phyloP scores from a whole-genome alignment of 371 early-diverging fungal genomes.

The Mucor racemosus region DNA sequence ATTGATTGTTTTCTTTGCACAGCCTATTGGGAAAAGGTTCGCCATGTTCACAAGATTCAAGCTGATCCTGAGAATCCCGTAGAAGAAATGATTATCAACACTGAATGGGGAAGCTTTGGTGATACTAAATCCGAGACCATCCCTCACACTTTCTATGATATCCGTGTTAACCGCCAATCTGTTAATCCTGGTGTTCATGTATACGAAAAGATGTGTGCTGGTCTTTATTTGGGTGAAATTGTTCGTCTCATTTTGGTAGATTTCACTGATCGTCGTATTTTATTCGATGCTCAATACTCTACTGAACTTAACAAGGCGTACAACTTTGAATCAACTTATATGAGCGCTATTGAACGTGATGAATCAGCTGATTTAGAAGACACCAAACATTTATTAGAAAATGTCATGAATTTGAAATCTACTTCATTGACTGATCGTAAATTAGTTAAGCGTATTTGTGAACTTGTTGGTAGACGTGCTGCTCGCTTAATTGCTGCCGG shows the following conservation, averaged over 20 bases:
- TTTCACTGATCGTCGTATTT: conserved; percentile 75
- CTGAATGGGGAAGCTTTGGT: conserved; percentile 92
- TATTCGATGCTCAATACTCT: conserved; percentile 78
- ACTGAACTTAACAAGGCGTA: conserved; percentile 71
- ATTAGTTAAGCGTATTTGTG: conserved; percentile 79
- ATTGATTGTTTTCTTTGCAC: not conserved
- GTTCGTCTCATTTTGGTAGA: conserved; percentile 77
- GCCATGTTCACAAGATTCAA: conserved; percentile 50
- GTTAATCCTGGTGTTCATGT: conserved; percentile 79
- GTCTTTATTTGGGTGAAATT: conserved; percentile 95
- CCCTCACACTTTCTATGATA: conserved; percentile 86
- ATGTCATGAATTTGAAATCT: conserved; percentile 64
- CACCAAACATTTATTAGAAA: conserved; percentile 78
- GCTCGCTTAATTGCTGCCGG: conserved; percentile 88
- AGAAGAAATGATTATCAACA: conserved; percentile 89
- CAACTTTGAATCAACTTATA: conserved; percentile 86
- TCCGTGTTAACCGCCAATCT: conserved; percentile 80
- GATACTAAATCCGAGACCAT: conserved; percentile 71
- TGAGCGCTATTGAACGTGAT: conserved; percentile 88
- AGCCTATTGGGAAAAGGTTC: conserved; percentile 75
- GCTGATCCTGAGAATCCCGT: conserved; percentile 32
- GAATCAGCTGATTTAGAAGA: conserved; percentile 66
- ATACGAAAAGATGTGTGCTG: conserved; percentile 94
- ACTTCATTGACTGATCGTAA: conserved; percentile 82
- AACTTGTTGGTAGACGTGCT: conserved; percentile 83